These are phyloP conservation scores for Mycena latifolia DNA, from an alignment of 768 basidiomycete species.

Conservation along the genomic window DNA sequence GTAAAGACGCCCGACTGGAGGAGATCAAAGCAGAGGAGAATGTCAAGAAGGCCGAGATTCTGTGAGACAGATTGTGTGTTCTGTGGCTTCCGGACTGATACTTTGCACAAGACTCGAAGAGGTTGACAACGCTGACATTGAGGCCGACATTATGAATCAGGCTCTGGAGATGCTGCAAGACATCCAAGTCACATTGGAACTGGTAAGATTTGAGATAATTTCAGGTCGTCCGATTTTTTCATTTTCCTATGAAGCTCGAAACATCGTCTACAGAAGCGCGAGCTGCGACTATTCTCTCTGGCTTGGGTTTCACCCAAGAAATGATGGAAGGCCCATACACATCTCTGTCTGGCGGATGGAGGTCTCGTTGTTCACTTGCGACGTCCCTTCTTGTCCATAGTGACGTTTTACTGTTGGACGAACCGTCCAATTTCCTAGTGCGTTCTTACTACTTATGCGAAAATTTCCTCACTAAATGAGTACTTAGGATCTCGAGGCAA, in stretches of 20 bases:
- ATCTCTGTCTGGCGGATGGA: conserved; percentile 75
- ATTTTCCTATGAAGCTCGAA: conserved; percentile 41
- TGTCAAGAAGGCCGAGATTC: conserved; percentile 47
- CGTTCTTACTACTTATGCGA: background rate
- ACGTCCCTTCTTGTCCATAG: conserved; percentile 67
- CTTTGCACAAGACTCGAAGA: conserved; percentile 41
- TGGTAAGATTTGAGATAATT: conserved; percentile 12
- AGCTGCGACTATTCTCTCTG: conserved; percentile 65
- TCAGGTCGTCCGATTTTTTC: background rate
- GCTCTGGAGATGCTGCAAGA: conserved; percentile 38
- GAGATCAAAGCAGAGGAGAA: conserved; percentile 59
- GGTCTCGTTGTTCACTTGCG: conserved; percentile 70
- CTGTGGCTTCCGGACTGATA: conserved; percentile 5
- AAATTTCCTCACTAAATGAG: background rate
- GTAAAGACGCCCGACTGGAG: conserved; percentile 67
- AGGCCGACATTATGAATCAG: conserved; percentile 35
- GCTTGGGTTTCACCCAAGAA: conserved; percentile 67
- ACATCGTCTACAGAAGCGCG: conserved; percentile 57
- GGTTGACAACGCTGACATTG: conserved; percentile 39
- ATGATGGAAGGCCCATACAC: conserved; percentile 53
- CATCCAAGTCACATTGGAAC: conserved; percentile 26
- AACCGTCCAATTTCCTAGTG: conserved; percentile 63
- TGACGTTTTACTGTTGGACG: conserved; percentile 72
- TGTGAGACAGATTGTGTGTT: conserved; percentile 44
- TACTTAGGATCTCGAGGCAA: conserved; percentile 59